Conservation (phyloP, 768 basidiomycete species). For the Leccinum subtestaceum region DNA sequence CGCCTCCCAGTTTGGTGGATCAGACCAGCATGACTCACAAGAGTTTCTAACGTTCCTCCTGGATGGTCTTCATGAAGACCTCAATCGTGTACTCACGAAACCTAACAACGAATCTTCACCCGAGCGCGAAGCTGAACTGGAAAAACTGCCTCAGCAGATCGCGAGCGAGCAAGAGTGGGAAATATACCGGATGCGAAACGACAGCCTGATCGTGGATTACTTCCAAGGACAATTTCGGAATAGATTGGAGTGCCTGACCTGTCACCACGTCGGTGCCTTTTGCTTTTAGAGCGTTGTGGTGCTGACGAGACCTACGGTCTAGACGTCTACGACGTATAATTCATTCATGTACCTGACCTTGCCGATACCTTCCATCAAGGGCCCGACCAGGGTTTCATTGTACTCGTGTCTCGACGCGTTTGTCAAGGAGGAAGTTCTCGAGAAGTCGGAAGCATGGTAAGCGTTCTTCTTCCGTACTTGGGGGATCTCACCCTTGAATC, state of each 20-base stretch:
- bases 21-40: constrained; percentile 96
- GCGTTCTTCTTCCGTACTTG: constrained; percentile 16
- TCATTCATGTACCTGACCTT: constrained; percentile 93
- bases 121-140: constrained; percentile 84
- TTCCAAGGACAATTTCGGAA: constrained; percentile 98
- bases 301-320: constrained; percentile 11
- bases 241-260: constrained; percentile 84
- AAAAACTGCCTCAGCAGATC: constrained; percentile 80
- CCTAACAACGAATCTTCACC: constrained; percentile 63
- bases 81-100: constrained; percentile 79
- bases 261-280: constrained; percentile 60
- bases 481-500: constrained; percentile 1
- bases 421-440: constrained; percentile 85
- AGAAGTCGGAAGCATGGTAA: constrained; percentile 92
- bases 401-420: constrained; percentile 86
- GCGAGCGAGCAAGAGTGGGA: constrained; percentile 94
- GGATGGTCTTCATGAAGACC: constrained; percentile 88
- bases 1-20: constrained; percentile 74
- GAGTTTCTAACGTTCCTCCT: constrained; percentile 94
- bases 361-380: constrained; percentile 72
- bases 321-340: constrained; percentile 98
- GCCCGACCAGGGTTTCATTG: constrained; percentile 60
- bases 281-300: constrained; percentile 3
- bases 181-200: constrained; percentile 84
- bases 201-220: constrained; percentile 92